Percentiles rank a stretch among this genome's conserved stretches.
These are phyloP conservation scores for Penicillium daleae DNA, from an alignment of 495 filamentous ascomycete genomes.

Conservation along the genomic window DNA sequence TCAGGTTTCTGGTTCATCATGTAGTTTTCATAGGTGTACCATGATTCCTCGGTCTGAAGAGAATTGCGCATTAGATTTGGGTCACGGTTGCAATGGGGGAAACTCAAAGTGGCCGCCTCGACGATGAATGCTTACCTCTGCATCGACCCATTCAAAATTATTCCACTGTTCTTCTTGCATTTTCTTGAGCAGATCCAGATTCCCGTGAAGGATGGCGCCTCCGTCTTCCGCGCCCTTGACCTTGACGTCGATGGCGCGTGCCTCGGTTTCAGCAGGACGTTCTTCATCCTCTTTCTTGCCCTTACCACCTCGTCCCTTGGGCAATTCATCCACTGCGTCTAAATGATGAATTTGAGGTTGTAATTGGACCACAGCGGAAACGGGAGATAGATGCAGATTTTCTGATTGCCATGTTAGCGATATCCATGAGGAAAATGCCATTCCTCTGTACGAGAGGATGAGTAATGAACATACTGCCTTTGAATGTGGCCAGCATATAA, in stretches of 20 bases:
- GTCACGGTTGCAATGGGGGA: neutral
- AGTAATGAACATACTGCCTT: slow-evolving; percentile 52
- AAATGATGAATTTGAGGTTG: slow-evolving; percentile 76
- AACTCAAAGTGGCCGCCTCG: neutral
- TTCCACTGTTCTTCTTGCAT: slow-evolving; percentile 74
- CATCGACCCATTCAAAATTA: slow-evolving; percentile 66
- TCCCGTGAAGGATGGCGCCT: slow-evolving; percentile 54
- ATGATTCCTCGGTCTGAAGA: slow-evolving; percentile 61
- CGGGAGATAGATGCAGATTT: slow-evolving; percentile 68
- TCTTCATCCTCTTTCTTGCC: slow-evolving; percentile 52
- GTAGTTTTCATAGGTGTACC: slow-evolving; percentile 60
- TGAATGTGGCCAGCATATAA: slow-evolving; percentile 75
- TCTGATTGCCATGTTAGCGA: slow-evolving; percentile 43
- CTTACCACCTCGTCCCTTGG: slow-evolving; percentile 36
- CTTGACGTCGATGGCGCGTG: slow-evolving; percentile 67
- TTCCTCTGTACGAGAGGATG: neutral
- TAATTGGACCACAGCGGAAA: slow-evolving; percentile 71
- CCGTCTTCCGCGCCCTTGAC: slow-evolving; percentile 65
- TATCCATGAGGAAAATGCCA: neutral
- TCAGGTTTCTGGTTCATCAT: slow-evolving; percentile 60
- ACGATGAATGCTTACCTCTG: slow-evolving; percentile 53
- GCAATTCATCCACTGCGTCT: slow-evolving; percentile 64
- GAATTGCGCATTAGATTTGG: neutral
- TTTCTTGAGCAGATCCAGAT: slow-evolving; percentile 57
- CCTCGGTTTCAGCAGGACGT: slow-evolving; percentile 51